Base-by-base conservation (phyloP, 2,329 filamentous ascomycete species). In the Ophiostoma sp. region DNA sequence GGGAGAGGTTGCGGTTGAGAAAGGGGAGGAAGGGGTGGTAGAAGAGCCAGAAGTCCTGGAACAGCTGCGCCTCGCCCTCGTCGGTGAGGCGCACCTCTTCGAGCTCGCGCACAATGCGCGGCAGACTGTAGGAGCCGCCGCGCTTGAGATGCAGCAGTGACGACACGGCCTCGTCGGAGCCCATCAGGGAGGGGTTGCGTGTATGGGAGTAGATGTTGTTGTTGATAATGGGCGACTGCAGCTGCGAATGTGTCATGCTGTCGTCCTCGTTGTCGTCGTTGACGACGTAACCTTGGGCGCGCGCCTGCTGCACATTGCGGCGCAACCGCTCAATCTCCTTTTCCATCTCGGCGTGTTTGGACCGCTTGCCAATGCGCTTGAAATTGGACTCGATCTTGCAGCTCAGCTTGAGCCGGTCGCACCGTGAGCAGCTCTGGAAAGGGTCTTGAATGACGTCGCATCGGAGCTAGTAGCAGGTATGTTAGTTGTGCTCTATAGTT, bases 381-480 rank as follows among this genome's bases (percentile, higher is more conserved):
- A 94, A 94, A 78, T 93, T 92, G 74, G 89, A 91, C 77, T 94
- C 90, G 77, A 95, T 94, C 77, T 92, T 91, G 82, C 91, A 95
- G 71, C 89, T 86, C 70, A 94, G 87, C 78, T 90, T 91, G 75
- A 93, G 85, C 74, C 92, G 90, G 76, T 86, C 86, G 79, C 91
- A 95, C 68, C 91, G 85, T 67, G 88, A 88, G 80, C 91, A 95
- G 74, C 86, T 87, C 74, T 87, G 85, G 77, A 93, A 93, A 18
- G 90, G 90, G 41, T 92, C 90, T 78, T 93, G 90, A 73, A 91
- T 82, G 73, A 94, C 91, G 81, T 94, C 90, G 83, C 91, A 95
- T 75, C 90, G 89, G 71, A 94, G 81, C 90, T 92, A 64, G 11
- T 14, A 14, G 16, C 42, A 36, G 38, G 5, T 12, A 9, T 65